Evolutionary conservation across 768 basidiomycete genomes (phyloP).

Genomic region (Podaxis sp.): DNA sequence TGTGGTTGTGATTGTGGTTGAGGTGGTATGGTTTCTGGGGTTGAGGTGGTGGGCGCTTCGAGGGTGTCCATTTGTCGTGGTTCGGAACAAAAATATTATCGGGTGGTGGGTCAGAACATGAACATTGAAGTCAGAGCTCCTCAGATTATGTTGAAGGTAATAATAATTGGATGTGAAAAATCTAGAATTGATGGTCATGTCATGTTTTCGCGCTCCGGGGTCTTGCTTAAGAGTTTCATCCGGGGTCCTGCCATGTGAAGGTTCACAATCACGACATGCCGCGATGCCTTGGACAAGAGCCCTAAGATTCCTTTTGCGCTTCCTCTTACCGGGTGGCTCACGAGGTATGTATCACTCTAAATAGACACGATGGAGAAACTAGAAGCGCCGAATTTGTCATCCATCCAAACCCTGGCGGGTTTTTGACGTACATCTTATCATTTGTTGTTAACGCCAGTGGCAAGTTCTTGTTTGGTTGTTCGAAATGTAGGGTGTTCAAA

Average conservation of each 20-base stretch:
- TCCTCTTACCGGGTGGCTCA: no score
- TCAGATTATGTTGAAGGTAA: neutral
- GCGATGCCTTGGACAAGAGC: no score
- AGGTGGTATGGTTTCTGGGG: neutral
- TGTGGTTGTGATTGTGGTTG: slow-evolving; percentile 1
- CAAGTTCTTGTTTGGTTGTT: no score
- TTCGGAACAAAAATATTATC: neutral
- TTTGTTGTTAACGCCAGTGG: no score
- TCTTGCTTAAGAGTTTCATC: neutral
- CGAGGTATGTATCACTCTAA: no score
- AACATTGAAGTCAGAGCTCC: neutral
- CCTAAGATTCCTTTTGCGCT: no score
- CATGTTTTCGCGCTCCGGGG: neutral
- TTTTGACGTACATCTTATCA: no score
- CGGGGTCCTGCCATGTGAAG: neutral
- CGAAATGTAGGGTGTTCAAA: no score
- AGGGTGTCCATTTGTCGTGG: slow-evolving; percentile 3
- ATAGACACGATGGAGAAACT: no score
- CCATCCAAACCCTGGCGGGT: no score
- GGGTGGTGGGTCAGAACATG: neutral
- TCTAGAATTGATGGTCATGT: neutral
- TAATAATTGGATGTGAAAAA: neutral
- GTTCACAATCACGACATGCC: no score
- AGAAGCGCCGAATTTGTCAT: no score
- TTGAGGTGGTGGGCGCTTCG: neutral